Evolutionary conservation across 2,329 filamentous ascomycete species (phyloP), one percentile per base, ranked within the genome.

Genomic region (Penicillium brevicompactum): DNA sequence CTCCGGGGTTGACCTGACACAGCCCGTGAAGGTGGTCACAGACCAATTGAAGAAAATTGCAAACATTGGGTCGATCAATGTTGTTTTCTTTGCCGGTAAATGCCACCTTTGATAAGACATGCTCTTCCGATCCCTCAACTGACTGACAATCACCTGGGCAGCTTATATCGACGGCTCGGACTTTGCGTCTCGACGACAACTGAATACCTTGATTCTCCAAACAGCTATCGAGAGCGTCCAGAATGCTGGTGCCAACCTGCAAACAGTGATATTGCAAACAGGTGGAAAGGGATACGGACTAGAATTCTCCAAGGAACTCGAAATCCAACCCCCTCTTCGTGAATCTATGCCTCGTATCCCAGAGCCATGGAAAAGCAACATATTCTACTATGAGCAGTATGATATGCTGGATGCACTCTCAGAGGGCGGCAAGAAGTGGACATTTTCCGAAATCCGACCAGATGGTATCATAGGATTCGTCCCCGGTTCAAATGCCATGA

Each of bases 241-340:
- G 27, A 47, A 54, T 0, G 50, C 70, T 13, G 65, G 68, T 0
- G 47, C 57, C 0, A 60, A 62, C 1, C 62, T 75, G 2, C 51
- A 63, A 40, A 66, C 65, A n/a, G 50, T 74, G 38, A 67, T 73
- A 7, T 66, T 73, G 9, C 71, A 73, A 22, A 71, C 71, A 0
- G 74, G 74, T 9, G 74, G 72, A 4, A 76, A 74, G 49, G 70
- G 73, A 16, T 76, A 76, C 53, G 74, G 73, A 14, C 66, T 74
- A 21, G 64, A 68, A 47, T 75, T 74, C 47, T 70, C 73, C 1
- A 46, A 66, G 10, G 27, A 60, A 3, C 69, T 68, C n/a, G 47
- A 48, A 7, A 58, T 68, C 51, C 18, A 65, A 43, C 41, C 66
- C 46, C 62, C 72, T 43, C 46, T 73, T 55, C 58, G 62, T n/a